Conservation (phyloP, 345 rosid species). For the Populus deltoides region DNA sequence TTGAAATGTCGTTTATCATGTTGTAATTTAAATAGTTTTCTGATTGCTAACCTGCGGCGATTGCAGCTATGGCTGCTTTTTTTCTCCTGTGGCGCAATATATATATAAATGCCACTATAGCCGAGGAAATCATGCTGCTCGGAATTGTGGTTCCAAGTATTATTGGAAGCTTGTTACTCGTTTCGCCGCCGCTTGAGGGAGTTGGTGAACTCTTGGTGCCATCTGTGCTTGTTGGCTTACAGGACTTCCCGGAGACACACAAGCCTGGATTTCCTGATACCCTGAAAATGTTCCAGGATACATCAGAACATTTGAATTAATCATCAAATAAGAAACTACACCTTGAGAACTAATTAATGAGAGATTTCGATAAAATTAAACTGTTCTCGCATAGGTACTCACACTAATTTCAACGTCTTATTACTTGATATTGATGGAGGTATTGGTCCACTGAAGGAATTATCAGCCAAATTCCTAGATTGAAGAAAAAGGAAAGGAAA, state of each 20-base stretch:
- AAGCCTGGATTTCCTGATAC: constrained; percentile 14
- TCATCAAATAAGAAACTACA: not conserved
- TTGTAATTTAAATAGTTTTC: not conserved
- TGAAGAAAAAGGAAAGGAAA: not conserved
- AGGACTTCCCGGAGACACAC: constrained; percentile 35
- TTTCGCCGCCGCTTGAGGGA: constrained; percentile 4
- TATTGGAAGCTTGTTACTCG: constrained; percentile 29
- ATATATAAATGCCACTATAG: constrained; percentile 19
- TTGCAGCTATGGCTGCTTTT: constrained; percentile 26
- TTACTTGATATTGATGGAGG: constrained; percentile 16
- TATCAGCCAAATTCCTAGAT: constrained; percentile 20
- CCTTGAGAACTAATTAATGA: not conserved
- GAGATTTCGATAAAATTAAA: not conserved
- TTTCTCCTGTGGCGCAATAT: constrained; percentile 31
- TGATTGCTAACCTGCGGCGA: constrained; percentile 10
- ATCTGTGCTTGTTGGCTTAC: constrained; percentile 9
- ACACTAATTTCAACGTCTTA: constrained; percentile 23
- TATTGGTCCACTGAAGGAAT: constrained; percentile 19
- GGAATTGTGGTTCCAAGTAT: constrained; percentile 45
- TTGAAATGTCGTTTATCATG: too few relatives aligned
- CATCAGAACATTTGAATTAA: not conserved
- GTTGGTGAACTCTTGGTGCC: not conserved
- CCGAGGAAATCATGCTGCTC: constrained; percentile 25
- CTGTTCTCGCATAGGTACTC: constrained; percentile 1
- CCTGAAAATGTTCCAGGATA: constrained; percentile 3